phyloP scores from a whole-genome alignment of 2,329 filamentous ascomycete species.

The Penicillium sp. region DNA sequence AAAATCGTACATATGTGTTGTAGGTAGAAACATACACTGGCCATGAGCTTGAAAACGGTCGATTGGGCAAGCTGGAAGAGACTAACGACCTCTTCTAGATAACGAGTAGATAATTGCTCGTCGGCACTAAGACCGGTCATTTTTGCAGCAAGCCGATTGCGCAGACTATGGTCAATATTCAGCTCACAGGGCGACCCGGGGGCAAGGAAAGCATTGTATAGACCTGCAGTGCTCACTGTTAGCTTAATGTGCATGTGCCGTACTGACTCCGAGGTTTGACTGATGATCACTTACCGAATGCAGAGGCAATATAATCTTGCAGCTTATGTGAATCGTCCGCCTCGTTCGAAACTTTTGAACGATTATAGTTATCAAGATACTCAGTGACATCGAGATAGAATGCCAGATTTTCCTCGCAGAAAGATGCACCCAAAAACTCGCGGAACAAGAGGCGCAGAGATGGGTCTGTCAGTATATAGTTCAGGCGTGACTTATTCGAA shows the following conservation, averaged over 20 bases:
- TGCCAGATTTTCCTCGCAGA: slow-evolving; percentile 94
- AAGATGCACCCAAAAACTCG: slow-evolving; percentile 88
- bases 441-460: slow-evolving; percentile 85
- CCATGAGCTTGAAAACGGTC: slow-evolving; percentile 98
- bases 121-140: slow-evolving; percentile 98
- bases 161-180: slow-evolving; percentile 93
- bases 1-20: neutral
- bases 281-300: slow-evolving; percentile 62
- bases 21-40: slow-evolving; percentile 69
- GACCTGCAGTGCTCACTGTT: slow-evolving; percentile 45
- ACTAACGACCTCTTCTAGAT: slow-evolving; percentile 79
- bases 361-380: slow-evolving; percentile 66
- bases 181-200: slow-evolving; percentile 94
- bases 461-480: slow-evolving; percentile 87
- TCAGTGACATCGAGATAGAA: slow-evolving; percentile 95
- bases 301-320: slow-evolving; percentile 90
- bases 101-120: slow-evolving; percentile 86
- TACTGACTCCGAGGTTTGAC: slow-evolving; percentile 6
- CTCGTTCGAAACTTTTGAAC: slow-evolving; percentile 48
- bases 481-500: slow-evolving; percentile 89
- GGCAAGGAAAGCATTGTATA: slow-evolving; percentile 96
- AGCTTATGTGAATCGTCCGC: slow-evolving; percentile 70
- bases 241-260: neutral
- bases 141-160: slow-evolving; percentile 85
- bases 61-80: slow-evolving; percentile 92